These are phyloP conservation scores for Lactarius deliciosus DNA, from an alignment of 768 basidiomycete genomes.

Conservation along the genomic window DNA sequence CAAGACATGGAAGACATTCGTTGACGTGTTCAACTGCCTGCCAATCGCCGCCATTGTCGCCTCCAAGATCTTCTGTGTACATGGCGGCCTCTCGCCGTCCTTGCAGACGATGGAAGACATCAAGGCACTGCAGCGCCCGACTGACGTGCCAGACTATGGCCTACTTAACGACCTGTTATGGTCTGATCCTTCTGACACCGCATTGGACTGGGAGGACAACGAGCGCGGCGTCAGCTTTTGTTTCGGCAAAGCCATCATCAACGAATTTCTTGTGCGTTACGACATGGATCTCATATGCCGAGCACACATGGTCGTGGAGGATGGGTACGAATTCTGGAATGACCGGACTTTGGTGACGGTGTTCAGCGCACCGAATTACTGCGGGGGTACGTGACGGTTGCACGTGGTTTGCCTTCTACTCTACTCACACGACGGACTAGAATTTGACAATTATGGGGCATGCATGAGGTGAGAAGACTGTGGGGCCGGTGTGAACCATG, in stretches of 20 bases:
- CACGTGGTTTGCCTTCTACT: constrained; percentile 13
- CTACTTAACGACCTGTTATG: constrained; percentile 95
- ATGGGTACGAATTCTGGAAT: constrained; percentile 99
- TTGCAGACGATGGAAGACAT: constrained; percentile 98
- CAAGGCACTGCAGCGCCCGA: constrained; percentile 94
- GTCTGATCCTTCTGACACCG: constrained; percentile 98
- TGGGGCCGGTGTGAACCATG: constrained; percentile 1
- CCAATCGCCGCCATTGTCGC: constrained; percentile 99
- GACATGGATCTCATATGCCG: constrained; percentile 99
- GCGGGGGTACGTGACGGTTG: constrained; percentile 70
- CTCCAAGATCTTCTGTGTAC: constrained; percentile 99
- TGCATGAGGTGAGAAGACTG: constrained; percentile 75
- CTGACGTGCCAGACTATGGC: constrained; percentile 98
- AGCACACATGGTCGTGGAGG: constrained; percentile 99
- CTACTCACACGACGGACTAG: constrained; percentile 42
- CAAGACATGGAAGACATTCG: constrained; percentile 99
- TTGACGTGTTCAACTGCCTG: constrained; percentile 99
- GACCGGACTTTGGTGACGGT: constrained; percentile 97
- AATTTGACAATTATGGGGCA: constrained; percentile 94
- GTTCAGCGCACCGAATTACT: constrained; percentile 97
- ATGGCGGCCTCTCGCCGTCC: constrained; percentile 91
- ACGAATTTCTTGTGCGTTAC: constrained; percentile 90
- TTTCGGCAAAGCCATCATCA: constrained; percentile 97
- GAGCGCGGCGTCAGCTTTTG: constrained; percentile 99
- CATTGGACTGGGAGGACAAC: constrained; percentile 99